Evolutionary conservation across 768 basidiomycete species (phyloP).

Genomic region (Suillus tomentosus): DNA sequence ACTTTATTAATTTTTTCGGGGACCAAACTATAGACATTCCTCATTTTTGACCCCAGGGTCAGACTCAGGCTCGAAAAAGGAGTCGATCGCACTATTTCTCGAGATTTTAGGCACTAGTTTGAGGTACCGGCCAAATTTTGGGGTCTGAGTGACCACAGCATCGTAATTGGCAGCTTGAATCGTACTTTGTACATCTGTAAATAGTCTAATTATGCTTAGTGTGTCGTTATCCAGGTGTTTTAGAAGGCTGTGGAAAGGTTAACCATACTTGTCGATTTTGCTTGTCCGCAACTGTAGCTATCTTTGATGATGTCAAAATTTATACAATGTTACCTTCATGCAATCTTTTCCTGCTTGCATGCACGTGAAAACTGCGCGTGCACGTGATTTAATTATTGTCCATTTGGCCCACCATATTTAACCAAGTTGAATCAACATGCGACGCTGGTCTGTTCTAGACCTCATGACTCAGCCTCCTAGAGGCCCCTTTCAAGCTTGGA

Average conservation of each 20-base stretch:
- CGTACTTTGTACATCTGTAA: neutral
- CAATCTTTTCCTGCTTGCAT: too few species aligned
- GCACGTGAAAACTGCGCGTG: too few species aligned
- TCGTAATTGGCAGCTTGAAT: neutral
- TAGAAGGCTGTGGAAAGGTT: neutral
- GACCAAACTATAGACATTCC: neutral
- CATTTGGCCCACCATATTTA: too few species aligned
- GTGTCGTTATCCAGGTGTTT: neutral
- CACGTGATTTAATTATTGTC: too few species aligned
- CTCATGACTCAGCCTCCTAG: too few species aligned
- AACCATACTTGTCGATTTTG: neutral
- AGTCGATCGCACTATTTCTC: conserved; percentile 3
- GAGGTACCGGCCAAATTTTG: conserved; percentile 4
- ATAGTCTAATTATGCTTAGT: conserved; percentile 2
- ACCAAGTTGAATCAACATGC: too few species aligned
- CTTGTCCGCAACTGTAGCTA: neutral
- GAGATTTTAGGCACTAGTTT: conserved; percentile 4
- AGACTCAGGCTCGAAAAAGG: neutral
- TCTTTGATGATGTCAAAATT: too few species aligned
- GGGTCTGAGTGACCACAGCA: conserved; percentile 2
- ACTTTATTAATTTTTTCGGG: neutral
- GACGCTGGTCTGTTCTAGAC: too few species aligned
- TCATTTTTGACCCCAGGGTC: conserved; percentile 1
- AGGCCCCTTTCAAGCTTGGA: too few species aligned
- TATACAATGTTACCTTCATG: too few species aligned